A percentile compares a stretch with the other conserved stretches of the same genome.
phyloP scores from a whole-genome alignment of 2,329 filamentous ascomycete genomes.

The Drechslerella coelobrocha region DNA sequence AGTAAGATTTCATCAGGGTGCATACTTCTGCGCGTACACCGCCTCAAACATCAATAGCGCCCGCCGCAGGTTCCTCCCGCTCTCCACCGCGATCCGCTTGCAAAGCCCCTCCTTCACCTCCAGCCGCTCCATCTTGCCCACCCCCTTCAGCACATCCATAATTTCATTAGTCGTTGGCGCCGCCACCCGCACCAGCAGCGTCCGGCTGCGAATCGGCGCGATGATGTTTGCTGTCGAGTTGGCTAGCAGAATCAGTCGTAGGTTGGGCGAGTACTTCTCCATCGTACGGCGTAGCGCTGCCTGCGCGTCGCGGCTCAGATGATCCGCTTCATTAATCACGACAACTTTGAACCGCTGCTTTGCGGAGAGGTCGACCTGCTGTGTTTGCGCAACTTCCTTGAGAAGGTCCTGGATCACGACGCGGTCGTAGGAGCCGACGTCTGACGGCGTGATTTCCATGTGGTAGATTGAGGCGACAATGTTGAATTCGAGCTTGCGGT shows the following conservation, averaged over 20 bases:
- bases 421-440: constrained; percentile 94
- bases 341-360: constrained; percentile 97
- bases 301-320: constrained; percentile 91
- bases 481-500: constrained; percentile 99
- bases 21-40: constrained; percentile 94
- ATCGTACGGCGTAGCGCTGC: constrained; percentile 93
- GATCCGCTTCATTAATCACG: constrained; percentile 98
- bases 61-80: constrained; percentile 85
- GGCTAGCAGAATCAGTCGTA: constrained; percentile 87
- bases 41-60: constrained; percentile 97
- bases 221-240: constrained; percentile 99
- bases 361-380: constrained; percentile 93
- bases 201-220: constrained; percentile 92
- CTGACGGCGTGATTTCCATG: constrained; percentile 95
- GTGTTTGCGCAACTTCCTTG: constrained; percentile 97
- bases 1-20: constrained; percentile 18
- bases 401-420: constrained; percentile 94
- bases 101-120: constrained; percentile 73
- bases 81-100: constrained; percentile 84
- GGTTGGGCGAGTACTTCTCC: constrained; percentile 98
- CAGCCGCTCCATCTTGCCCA: constrained; percentile 73
- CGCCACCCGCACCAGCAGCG: constrained; percentile 86
- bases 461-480: constrained; percentile 97
- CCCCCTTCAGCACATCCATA: constrained; percentile 71
- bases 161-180: constrained; percentile 88